Evolutionary conservation across 768 basidiomycete genomes (phyloP).

Genomic region (Termitomyces sp.): DNA sequence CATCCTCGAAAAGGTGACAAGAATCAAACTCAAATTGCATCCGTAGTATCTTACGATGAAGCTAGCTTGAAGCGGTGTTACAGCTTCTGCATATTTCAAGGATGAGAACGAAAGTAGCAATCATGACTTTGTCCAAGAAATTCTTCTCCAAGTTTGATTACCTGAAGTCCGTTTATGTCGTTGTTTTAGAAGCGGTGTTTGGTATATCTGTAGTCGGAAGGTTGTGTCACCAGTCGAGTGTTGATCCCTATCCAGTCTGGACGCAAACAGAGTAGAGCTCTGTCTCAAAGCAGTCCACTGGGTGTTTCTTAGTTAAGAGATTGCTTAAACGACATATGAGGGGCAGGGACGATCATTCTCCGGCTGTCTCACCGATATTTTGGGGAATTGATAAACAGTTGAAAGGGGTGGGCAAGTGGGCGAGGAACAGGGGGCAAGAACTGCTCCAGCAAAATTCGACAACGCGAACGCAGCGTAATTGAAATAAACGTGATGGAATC

Average conservation of each 20-base stretch:
- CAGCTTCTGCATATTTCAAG: neutral
- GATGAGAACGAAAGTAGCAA: neutral
- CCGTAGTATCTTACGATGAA: neutral
- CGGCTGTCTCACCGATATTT: slow-evolving; percentile 7
- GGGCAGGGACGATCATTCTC: slow-evolving; percentile 1
- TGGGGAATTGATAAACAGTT: neutral
- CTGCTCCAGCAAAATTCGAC: neutral
- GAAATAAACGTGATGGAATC: slow-evolving; percentile 29
- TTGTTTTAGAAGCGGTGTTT: neutral
- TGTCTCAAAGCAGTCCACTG: neutral
- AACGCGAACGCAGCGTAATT: slow-evolving; percentile 38
- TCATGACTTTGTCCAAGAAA: neutral
- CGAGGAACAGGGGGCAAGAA: neutral
- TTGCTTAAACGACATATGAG: neutral
- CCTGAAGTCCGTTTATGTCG: neutral
- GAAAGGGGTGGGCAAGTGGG: too few relatives aligned
- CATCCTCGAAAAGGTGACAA: neutral
- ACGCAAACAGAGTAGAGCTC: neutral
- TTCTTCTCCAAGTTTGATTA: neutral
- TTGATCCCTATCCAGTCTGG: neutral
- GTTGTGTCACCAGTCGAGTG: neutral
- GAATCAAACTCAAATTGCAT: neutral
- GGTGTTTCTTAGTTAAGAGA: neutral
- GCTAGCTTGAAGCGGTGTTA: too few relatives aligned
- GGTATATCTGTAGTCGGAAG: too few relatives aligned